Evolutionary conservation across 2,329 filamentous ascomycete species (phyloP).

Genomic region (Botrytis fabae): DNA sequence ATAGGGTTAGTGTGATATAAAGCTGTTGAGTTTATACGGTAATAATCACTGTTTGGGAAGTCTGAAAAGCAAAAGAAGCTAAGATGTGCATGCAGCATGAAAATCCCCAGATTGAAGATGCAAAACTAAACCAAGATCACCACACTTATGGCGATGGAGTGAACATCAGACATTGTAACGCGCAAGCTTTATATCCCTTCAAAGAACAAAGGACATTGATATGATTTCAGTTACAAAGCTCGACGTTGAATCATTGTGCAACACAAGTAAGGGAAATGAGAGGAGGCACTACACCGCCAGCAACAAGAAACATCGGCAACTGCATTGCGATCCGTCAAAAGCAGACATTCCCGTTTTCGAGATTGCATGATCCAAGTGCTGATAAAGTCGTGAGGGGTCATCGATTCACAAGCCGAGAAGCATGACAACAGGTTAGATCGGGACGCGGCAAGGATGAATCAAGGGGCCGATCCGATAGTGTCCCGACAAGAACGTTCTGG

Average conservation of each 20-base stretch:
- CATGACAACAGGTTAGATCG: background rate
- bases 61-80: background rate
- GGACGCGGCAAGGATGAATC: background rate
- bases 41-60: background rate
- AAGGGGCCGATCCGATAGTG: background rate
- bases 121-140: background rate
- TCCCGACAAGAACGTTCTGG: background rate
- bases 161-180: background rate
- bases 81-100: background rate
- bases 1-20: background rate
- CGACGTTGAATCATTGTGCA: background rate
- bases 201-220: background rate
- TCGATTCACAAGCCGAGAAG: background rate
- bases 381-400: background rate
- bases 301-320: background rate
- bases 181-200: background rate
- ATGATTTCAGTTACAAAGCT: background rate
- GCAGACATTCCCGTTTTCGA: background rate
- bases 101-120: background rate
- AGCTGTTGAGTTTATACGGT: background rate
- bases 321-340: background rate
- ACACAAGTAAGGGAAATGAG: background rate
- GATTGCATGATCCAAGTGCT: background rate
- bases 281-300: background rate
- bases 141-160: slow-evolving; percentile 7